phyloP scores from a whole-genome alignment of 108 stramenopile species.

The Skeletonema tropicum region DNA sequence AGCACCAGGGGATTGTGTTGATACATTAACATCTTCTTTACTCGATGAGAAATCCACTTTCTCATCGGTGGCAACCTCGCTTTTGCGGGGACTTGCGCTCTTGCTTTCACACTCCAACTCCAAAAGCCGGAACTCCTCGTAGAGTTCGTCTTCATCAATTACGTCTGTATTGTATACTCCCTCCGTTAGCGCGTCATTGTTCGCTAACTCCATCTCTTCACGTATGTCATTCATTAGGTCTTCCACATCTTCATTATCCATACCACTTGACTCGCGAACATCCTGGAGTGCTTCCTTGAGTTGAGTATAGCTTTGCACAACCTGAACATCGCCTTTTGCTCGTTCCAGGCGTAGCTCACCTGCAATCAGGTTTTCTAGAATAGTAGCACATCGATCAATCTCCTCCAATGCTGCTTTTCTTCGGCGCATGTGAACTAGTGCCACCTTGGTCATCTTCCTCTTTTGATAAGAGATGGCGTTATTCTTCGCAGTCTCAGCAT shows the following conservation, averaged over 20 bases:
- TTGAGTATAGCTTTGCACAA: conserved; percentile 21
- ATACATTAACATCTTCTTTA: neutral
- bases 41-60: neutral
- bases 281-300: conserved; percentile 31
- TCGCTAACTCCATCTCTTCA: conserved; percentile 25
- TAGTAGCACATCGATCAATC: conserved; percentile 32
- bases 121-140: conserved; percentile 36
- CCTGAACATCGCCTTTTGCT: conserved; percentile 30
- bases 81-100: neutral
- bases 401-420: conserved; percentile 39
- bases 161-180: neutral
- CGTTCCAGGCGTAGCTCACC: conserved; percentile 41
- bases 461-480: conserved; percentile 24
- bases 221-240: conserved; percentile 40
- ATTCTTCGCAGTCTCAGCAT: conserved; percentile 25
- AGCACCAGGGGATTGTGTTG: neutral
- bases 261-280: conserved; percentile 17
- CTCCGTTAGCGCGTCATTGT: neutral
- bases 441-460: conserved; percentile 13
- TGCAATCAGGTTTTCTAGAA: conserved; percentile 35
- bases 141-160: conserved; percentile 37
- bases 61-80: too few relatives aligned
- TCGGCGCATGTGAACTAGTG: conserved; percentile 35
- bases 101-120: conserved; percentile 28
- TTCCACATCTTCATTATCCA: conserved; percentile 16